Base-by-base conservation (phyloP, 2,329 filamentous ascomycete species). In the Botryotinia globosa region DNA sequence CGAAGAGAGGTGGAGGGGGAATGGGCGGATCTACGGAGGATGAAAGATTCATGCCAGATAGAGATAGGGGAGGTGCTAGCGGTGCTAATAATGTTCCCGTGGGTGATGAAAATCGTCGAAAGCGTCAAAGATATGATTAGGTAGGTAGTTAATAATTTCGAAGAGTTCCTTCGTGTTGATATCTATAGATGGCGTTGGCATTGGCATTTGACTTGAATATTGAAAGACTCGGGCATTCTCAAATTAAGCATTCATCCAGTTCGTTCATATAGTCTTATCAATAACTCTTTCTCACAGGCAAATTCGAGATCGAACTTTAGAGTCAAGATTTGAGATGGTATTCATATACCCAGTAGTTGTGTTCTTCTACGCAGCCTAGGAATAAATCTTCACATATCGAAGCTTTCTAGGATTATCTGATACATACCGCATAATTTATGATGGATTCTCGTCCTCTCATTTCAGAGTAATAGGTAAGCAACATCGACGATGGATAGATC, bases 31-130 rank as follows among this genome's bases (percentile, higher is more conserved):
- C 83, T 76, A 84, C 84, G 20, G 82, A 85, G 14, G 91, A 93
- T 78, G 91, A 92, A 72, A 82, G 91, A 73, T 94, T 92, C 79
- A 85, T 85, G 77, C 87, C 90, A 3, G 92, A 94, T 78, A 85
- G 85, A 18, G 87, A 87, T 69, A 82, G 83, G 22, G 84, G 16
- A 84, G 86, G 81, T 34, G 81, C 81, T 54, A 89, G 88, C 72
- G 92, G 91, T 1, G 91, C 91, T 2, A 94, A 94, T 81, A 88
- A 88, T 5, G 87, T 90, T 71, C 90, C 91, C 1, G 83, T 94
- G 34, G 91, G 91, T 0, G 88, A 91, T 18, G 65, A 68, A 32
- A 68, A 32, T 68, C 65, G 65, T 56, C 48, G 65, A 25, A 68
- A 68, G 37, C 65, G 65, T 8, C 65, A 68, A 42, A 68, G 65